phyloP scores from a whole-genome alignment of 2,329 filamentous ascomycete genomes.

The Arachnopeziza araneosa region DNA sequence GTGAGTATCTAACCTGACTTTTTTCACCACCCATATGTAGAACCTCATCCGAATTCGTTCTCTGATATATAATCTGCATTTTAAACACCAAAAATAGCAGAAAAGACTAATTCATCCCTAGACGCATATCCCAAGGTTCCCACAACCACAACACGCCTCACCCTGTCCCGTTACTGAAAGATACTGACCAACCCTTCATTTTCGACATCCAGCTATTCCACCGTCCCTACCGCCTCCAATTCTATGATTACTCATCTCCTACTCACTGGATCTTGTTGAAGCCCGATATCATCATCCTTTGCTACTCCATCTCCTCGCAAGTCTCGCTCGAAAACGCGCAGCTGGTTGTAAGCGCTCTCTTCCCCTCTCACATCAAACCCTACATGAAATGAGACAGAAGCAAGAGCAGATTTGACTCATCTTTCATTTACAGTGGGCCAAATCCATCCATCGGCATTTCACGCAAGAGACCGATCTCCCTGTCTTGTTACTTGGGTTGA shows the following conservation, averaged over 20 bases:
- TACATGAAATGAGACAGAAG: too few relatives aligned
- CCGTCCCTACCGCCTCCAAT: slow-evolving; percentile 47
- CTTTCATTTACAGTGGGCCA: slow-evolving; percentile 45
- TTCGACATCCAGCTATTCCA: slow-evolving; percentile 42
- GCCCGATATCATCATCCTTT: slow-evolving; percentile 53
- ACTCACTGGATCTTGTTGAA: slow-evolving; percentile 34
- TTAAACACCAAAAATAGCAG: neutral
- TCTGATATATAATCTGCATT: neutral
- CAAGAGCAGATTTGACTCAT: neutral
- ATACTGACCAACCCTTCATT: slow-evolving; percentile 55
- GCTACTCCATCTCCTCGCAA: slow-evolving; percentile 58
- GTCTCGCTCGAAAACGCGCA: slow-evolving; percentile 54
- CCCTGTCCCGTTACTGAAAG: slow-evolving; percentile 46
- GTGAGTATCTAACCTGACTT: slow-evolving; percentile 35
- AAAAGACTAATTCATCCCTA: slow-evolving; percentile 21
- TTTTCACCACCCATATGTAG: neutral
- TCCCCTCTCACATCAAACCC: neutral
- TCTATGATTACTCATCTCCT: slow-evolving; percentile 54
- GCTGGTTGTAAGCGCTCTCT: slow-evolving; percentile 40
- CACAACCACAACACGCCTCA: slow-evolving; percentile 35
- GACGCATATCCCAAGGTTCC: slow-evolving; percentile 46
- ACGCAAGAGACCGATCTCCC: slow-evolving; percentile 41
- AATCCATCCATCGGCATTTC: slow-evolving; percentile 47
- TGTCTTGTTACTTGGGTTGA: slow-evolving; percentile 52
- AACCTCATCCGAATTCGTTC: neutral